These are phyloP conservation scores for Daldinia loculata DNA, from an alignment of 495 filamentous ascomycete species.

Conservation along the genomic window DNA sequence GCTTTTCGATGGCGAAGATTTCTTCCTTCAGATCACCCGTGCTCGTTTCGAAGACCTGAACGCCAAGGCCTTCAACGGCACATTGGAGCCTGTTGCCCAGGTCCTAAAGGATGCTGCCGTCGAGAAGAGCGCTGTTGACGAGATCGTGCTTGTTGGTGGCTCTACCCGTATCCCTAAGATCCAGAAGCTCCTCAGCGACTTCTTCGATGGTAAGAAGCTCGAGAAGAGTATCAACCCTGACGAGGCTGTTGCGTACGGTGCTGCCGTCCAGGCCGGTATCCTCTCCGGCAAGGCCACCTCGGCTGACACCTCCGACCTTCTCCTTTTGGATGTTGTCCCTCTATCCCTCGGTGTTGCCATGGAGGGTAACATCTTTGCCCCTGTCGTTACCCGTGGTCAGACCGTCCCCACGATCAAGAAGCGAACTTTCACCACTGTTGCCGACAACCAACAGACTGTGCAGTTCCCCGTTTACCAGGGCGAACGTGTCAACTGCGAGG, in stretches of 20 bases:
- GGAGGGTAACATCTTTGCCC: slow-evolving; percentile 99
- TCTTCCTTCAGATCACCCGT: slow-evolving; percentile 99
- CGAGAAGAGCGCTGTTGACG: slow-evolving; percentile 93
- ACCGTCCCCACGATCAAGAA: slow-evolving; percentile 97
- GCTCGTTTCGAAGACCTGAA: slow-evolving; percentile 99
- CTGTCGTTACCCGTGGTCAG: slow-evolving; percentile 89
- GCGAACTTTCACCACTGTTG: slow-evolving; percentile 95
- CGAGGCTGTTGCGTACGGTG: slow-evolving; percentile 98
- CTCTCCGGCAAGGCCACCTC: slow-evolving; percentile 96
- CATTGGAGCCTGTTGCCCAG: slow-evolving; percentile 97
- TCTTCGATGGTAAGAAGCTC: slow-evolving; percentile 99
- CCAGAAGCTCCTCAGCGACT: slow-evolving; percentile 97
- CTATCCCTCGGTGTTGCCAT: slow-evolving; percentile 99
- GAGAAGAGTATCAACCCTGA: slow-evolving; percentile 99
- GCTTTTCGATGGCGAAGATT: slow-evolving; percentile 96
- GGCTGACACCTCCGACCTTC: slow-evolving; percentile 93
- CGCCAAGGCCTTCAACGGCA: slow-evolving; percentile 94
- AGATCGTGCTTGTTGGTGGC: slow-evolving; percentile 98
- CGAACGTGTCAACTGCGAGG: slow-evolving; percentile 99
- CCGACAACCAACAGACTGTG: slow-evolving; percentile 94
- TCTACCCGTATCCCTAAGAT: slow-evolving; percentile 99
- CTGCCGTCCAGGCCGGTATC: slow-evolving; percentile 97
- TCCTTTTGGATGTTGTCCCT: slow-evolving; percentile 95
- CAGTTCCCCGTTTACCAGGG: slow-evolving; percentile 99
- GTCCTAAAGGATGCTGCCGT: slow-evolving; percentile 96